phyloP scores from a whole-genome alignment of 257 asterid genomes.

The Nicotiana noctiflora region DNA sequence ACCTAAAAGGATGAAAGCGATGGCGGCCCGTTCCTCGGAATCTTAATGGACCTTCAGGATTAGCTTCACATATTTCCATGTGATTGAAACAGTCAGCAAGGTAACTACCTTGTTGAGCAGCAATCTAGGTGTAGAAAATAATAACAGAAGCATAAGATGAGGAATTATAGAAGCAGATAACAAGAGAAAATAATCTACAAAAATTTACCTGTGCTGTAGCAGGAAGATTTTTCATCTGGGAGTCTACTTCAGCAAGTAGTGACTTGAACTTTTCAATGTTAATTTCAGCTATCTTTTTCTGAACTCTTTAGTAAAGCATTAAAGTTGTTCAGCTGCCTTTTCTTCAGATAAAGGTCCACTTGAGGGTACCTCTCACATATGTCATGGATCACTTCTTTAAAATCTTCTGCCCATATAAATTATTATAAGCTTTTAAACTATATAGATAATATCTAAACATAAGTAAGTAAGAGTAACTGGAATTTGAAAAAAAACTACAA shows the following conservation, averaged over 20 bases:
- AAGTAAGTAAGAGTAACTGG: too few relatives aligned
- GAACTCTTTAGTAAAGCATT: slow-evolving; percentile 45
- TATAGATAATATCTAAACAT: too few relatives aligned
- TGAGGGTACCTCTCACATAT: too few relatives aligned
- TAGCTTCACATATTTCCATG: slow-evolving; percentile 49
- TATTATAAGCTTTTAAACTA: too few relatives aligned
- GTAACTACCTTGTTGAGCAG: slow-evolving; percentile 88
- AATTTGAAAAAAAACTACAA: too few relatives aligned
- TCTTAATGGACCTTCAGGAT: slow-evolving; percentile 85
- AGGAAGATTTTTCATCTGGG: slow-evolving; percentile 77
- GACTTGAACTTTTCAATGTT: slow-evolving; percentile 68
- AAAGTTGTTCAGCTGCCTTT: slow-evolving; percentile 50
- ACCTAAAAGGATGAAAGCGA: slow-evolving; percentile 79
- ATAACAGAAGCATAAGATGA: neutral
- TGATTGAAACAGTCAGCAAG: slow-evolving; percentile 85
- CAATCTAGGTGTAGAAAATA: slow-evolving; percentile 42
- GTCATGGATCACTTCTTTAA: too few relatives aligned
- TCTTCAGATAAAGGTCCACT: too few relatives aligned
- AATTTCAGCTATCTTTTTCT: slow-evolving; percentile 37
- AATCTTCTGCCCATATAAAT: too few relatives aligned
- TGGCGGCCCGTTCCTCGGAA: slow-evolving; percentile 75
- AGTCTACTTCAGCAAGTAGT: slow-evolving; percentile 70
- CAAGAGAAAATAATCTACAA: neutral
- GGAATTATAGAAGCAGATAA: neutral
- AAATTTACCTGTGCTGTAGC: slow-evolving; percentile 83